Conservation (phyloP, 441 rosid species). For the Kokia cookei region DNA sequence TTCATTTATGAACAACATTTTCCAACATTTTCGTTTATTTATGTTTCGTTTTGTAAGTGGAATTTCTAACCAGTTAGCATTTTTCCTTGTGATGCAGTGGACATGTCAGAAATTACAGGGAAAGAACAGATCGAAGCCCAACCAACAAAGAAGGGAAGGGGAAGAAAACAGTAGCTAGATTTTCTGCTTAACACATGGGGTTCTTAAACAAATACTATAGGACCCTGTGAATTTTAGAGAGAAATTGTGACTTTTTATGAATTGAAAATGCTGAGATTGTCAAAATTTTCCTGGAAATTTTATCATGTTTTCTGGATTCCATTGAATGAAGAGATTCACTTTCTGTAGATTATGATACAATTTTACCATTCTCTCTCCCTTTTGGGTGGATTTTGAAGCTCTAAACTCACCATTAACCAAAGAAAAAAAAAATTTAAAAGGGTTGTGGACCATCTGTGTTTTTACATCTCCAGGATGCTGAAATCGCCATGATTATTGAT, state of each 20-base stretch:
- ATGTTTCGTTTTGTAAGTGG: background rate
- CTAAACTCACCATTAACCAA: background rate
- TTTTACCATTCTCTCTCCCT: background rate
- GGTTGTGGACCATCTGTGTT: background rate
- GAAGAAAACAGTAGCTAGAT: slow-evolving; percentile 67
- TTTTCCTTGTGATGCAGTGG: slow-evolving; percentile 39
- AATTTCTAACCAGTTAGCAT: slow-evolving; percentile 2
- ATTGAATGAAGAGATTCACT: background rate
- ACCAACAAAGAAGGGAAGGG: slow-evolving; percentile 81
- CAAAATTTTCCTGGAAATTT: background rate
- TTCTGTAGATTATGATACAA: background rate
- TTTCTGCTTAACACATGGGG: background rate
- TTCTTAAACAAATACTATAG: background rate
- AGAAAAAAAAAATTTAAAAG: background rate
- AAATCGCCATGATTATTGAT: background rate
- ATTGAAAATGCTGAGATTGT: background rate
- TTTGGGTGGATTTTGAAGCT: background rate
- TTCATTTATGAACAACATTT: background rate
- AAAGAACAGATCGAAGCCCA: slow-evolving; percentile 75
- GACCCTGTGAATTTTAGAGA: background rate
- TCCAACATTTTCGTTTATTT: background rate
- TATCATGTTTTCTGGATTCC: background rate
- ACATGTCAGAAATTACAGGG: slow-evolving; percentile 61
- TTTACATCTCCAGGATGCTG: background rate
- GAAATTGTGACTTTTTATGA: background rate